Base-by-base conservation (phyloP, 129 eudicot genomes). In the Lonicera japonica region DNA sequence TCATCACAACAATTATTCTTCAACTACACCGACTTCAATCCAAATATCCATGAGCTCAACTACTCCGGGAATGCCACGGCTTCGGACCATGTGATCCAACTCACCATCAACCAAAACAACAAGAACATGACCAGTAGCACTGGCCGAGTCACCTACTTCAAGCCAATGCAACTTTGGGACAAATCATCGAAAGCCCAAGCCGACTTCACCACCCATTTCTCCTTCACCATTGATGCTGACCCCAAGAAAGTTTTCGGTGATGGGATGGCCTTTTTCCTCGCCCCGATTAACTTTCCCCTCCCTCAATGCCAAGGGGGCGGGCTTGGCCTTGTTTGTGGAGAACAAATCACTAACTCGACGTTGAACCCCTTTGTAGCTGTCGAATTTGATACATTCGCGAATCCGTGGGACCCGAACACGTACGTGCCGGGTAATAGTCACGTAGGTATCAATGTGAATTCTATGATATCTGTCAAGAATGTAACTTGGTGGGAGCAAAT, bases 181-280 rank as follows among this genome's bases (percentile, higher is more conserved):
- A 57, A 21, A 14, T 13, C 63, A 14, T 29, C 71, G 7, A 46
- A 52, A 51, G 66, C 65, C 15, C 64, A 69, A n/a, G 66, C 80
- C 5, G 75, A 76, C 54, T 79, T 79, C 65, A 34, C 60, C 16
- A 79, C 84, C 2, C 45, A 61, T 21, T 79, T 79, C 73, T 43
- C 73, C 17, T 79, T 79, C 60, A 66, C 66, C 17, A 74, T 79
- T n/a, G 40, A 74, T 64, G 80, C 18, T 0, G 15, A 0, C 25
- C 21, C 1, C 8, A 6, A n/a, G 0, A 0, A 10, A n/a, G 0
- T 0, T 1, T 60, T 46, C 40, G 84, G 53, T 1, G 75, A 64
- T 58, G 80, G 80, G 17, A 46, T 75, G 0, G 39, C 64, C 7
- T 77, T 77, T 61, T 77, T 77, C 58, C 74, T 67, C 43, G 77